Evolutionary conservation across 371 early-diverging fungal species (phyloP), one percentile per base, ranked within the genome.

Genomic region (Enterocytospora artemiae): DNA sequence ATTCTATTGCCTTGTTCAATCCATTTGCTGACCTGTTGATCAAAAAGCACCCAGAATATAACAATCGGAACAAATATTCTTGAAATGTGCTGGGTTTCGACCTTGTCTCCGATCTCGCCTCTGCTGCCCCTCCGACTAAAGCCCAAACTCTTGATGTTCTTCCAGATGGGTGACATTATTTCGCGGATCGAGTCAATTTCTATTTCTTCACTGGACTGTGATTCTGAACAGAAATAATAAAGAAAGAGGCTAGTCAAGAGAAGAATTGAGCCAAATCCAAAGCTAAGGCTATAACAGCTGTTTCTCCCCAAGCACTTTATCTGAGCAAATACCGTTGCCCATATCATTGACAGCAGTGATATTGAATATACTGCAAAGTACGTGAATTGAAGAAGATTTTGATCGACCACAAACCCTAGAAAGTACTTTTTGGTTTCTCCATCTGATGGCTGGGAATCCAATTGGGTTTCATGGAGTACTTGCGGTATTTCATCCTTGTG

Each of bases 361-460:
- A 89, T 88, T 50, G 84, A 58, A 62, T 88, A 88, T 68, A 90
- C 85, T 52, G 85, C 81, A 82, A 85, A 85, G n/a, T n/a, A n/a
- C n/a, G n/a, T n/a, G n/a, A n/a, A n/a, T n/a, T n/a, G n/a, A n/a
- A n/a, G n/a, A n/a, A n/a, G n/a, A n/a, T n/a, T n/a, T n/a, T n/a
- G n/a, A n/a, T n/a, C n/a, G n/a, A n/a, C n/a, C n/a, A n/a, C n/a
- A n/a, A n/a, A n/a, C n/a, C n/a, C n/a, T n/a, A n/a, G n/a, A n/a
- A n/a, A n/a, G n/a, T n/a, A n/a, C n/a, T n/a, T n/a, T n/a, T n/a
- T n/a, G n/a, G n/a, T n/a, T n/a, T n/a, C n/a, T n/a, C n/a, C n/a
- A n/a, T n/a, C n/a, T n/a, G n/a, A n/a, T n/a, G n/a, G n/a, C n/a
- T n/a, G n/a, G n/a, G n/a, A n/a, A n/a, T n/a, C n/a, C n/a, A n/a